Evolutionary conservation across 192 early-diverging fungal species (phyloP), one percentile per base, ranked within the genome.

Genomic region (Linnemannia elongata): DNA sequence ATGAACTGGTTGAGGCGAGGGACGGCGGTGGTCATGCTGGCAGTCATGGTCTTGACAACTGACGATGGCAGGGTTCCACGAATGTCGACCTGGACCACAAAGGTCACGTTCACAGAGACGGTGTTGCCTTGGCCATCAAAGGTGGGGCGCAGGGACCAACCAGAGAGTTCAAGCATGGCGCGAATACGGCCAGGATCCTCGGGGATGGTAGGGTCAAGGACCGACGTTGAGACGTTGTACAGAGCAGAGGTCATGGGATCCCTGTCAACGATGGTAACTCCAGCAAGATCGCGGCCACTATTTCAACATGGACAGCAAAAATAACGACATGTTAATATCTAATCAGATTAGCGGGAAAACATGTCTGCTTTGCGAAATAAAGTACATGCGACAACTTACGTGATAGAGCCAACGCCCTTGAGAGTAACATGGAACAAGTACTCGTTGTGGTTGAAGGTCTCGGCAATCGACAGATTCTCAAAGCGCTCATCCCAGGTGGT

Each of bases 401-500:
- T 89, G 42, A 89, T 78, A 1, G 88, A 89, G 12, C 89, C 85
- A 6, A 86, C 74, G 6, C 87, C 87, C 7, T 81, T 83, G 33
- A 89, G 78, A 35, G 87, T 76, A 22, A 88, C 66, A 69, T 89
- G 86, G 77, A 91, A 85, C 15, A 92, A 66, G 52, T 89, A 89
- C 60, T 93, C 90, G 60, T 90, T 90, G 44, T 91, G 88, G 69
- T 90, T 90, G 45, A 90, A 91, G 17, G 89, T 80, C 71, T 93
- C 90, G 1, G 90, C 75, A 36, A 89, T 81, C 20, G 84, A 78
- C 52, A 91, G 84, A 18, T 90, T 88, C 57, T 90, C 89, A 45
- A 90, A 92, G 0, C 86, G 88, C 24, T 89, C 83, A 72, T 93
- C 92, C 92, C 92, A 92, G 47, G 83, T 22, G 55, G 91, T 87